phyloP scores from a whole-genome alignment of 176 grass and related monocot species.

The Juncus inflexus region DNA sequence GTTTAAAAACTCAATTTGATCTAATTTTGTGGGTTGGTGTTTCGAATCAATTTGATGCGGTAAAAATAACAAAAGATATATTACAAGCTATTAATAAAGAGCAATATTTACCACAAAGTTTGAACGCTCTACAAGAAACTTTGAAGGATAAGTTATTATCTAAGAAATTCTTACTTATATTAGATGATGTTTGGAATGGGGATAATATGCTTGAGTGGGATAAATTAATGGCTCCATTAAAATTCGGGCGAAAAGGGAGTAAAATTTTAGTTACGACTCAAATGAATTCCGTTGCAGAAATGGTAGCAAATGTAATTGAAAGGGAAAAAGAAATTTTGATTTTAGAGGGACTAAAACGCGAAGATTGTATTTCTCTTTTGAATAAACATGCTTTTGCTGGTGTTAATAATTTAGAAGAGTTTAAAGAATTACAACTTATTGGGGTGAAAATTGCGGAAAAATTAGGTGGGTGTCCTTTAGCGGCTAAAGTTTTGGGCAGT shows the following conservation, averaged over 20 bases:
- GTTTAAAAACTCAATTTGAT: slow-evolving; percentile 10
- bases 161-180: slow-evolving; percentile 2
- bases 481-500: slow-evolving; percentile 41
- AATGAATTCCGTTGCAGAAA: slow-evolving; percentile 22
- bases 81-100: slow-evolving; percentile 18
- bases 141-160: slow-evolving; percentile 33
- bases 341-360: slow-evolving; percentile 34
- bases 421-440: slow-evolving; percentile 20
- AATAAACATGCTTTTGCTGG: not conserved
- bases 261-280: slow-evolving; percentile 45
- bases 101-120: not conserved
- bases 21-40: slow-evolving; percentile 40
- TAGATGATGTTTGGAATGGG: slow-evolving; percentile 61
- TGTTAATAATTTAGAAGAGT: not conserved
- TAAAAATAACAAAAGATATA: slow-evolving; percentile 32
- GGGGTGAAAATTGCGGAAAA: slow-evolving; percentile 31
- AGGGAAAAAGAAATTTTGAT: not conserved
- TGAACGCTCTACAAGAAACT: slow-evolving; percentile 22
- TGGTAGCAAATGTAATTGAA: slow-evolving; percentile 15
- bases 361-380: slow-evolving; percentile 34
- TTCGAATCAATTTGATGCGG: slow-evolving; percentile 39
- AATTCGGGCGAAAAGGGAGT: slow-evolving; percentile 27
- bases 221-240: slow-evolving; percentile 43
- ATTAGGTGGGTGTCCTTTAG: slow-evolving; percentile 44
- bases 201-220: slow-evolving; percentile 35